Percentiles rank a stretch among this genome's conserved stretches.
Evolutionary conservation across 2,329 filamentous ascomycete genomes (phyloP).

Genomic region (Colletotrichum shisoi): DNA sequence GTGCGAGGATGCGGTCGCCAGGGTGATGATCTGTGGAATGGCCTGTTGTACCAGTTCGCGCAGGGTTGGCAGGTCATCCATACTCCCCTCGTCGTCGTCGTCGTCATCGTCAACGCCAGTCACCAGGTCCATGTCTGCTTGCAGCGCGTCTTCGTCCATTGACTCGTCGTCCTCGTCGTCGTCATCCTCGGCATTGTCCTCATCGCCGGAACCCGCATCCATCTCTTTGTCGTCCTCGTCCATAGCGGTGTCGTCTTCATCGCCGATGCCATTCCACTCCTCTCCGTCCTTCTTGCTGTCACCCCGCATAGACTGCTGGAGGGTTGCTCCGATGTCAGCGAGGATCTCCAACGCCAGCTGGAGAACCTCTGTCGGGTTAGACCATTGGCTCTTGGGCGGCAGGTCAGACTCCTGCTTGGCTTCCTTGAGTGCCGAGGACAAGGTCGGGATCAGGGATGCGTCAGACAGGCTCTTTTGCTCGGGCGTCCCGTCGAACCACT

Average conservation of each 20-base stretch:
- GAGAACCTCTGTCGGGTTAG: constrained; percentile 56
- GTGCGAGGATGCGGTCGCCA: constrained; percentile 52
- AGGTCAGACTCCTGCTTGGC: constrained; percentile 43
- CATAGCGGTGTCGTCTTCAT: constrained; percentile 51
- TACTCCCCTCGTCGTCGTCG: constrained; percentile 53
- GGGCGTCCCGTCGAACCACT: constrained; percentile 61
- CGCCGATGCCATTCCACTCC: constrained; percentile 52
- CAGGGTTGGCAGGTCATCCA: constrained; percentile 64
- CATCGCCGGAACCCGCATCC: constrained; percentile 48
- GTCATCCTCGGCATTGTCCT: constrained; percentile 50
- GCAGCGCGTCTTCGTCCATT: constrained; percentile 65
- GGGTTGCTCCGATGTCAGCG: constrained; percentile 68
- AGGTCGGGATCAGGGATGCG: constrained; percentile 57
- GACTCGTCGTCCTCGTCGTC: constrained; percentile 59
- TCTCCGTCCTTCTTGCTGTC: constrained; percentile 47
- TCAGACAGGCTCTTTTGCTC: constrained; percentile 60
- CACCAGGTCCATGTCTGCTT: constrained; percentile 72
- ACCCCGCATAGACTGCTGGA: constrained; percentile 59
- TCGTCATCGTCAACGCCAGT: constrained; percentile 58
- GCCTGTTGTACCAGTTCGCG: constrained; percentile 56
- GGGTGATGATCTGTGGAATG: constrained; percentile 59
- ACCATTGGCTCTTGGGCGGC: constrained; percentile 48
- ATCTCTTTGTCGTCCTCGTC: constrained; percentile 48
- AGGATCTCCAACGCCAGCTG: constrained; percentile 68
- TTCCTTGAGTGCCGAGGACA: constrained; percentile 53